Evolutionary conservation across 345 rosid genomes (phyloP).

Genomic region (Clarkia xantiana): DNA sequence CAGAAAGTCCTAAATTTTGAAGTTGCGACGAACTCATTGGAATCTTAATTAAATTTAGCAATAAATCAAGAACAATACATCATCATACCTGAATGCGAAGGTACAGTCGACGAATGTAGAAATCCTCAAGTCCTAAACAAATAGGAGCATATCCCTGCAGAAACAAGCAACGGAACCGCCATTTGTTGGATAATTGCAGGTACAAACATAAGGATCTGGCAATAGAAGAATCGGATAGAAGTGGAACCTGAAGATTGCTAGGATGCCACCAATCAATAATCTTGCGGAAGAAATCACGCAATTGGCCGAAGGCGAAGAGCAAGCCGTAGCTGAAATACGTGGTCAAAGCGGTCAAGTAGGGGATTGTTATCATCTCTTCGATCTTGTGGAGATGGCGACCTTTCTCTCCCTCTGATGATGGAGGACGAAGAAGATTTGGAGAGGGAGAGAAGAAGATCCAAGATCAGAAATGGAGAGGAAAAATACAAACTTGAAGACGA

Average conservation of each 20-base stretch:
- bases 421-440: not conserved
- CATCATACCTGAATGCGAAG: constrained; percentile 69
- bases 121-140: constrained; percentile 82
- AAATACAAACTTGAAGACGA: too few species aligned
- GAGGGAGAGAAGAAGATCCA: too few species aligned
- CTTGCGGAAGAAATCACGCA: constrained; percentile 36
- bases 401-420: constrained; percentile 10
- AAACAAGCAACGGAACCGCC: not conserved
- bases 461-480: too few species aligned
- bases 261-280: constrained; percentile 23
- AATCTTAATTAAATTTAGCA: too few species aligned
- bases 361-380: constrained; percentile 26
- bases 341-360: constrained; percentile 34
- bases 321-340: constrained; percentile 38
- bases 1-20: too few species aligned
- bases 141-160: constrained; percentile 81
- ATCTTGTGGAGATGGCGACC: not conserved
- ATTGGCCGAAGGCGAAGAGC: constrained; percentile 36
- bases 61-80: too few species aligned
- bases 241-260: constrained; percentile 22
- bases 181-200: not conserved
- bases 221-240: not conserved
- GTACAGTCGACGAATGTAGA: constrained; percentile 72
- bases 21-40: too few species aligned
- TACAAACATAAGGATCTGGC: not conserved